A percentile compares a stretch with the other conserved stretches of the same genome.
Evolutionary conservation across 805 yeast species (phyloP).

Genomic region (Yarrowia keelungensis): DNA sequence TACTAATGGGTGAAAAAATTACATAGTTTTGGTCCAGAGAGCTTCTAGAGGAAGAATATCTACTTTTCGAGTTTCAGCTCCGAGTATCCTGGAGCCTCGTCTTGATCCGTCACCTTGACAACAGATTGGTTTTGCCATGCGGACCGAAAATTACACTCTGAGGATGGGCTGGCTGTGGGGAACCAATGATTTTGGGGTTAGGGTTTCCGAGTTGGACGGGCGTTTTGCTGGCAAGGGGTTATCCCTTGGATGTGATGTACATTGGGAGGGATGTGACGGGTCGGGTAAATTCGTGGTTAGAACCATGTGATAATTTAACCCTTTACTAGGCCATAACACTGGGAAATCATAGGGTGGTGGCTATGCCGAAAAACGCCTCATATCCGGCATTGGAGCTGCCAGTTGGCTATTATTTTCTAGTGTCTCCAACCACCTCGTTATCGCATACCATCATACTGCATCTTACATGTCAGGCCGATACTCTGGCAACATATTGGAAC

Average conservation of each 20-base stretch:
- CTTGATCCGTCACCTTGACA: slow-evolving; percentile 34
- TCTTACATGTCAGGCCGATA: slow-evolving; percentile 19
- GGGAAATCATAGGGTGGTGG: background rate
- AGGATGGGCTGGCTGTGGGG: slow-evolving; percentile 38
- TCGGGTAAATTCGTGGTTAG: slow-evolving; percentile 6
- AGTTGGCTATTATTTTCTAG: background rate
- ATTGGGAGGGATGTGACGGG: slow-evolving; percentile 35
- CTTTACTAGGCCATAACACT: background rate
- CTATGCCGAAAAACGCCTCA: background rate
- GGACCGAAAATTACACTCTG: slow-evolving; percentile 38
- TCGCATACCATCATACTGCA: slow-evolving; percentile 27
- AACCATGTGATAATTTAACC: slow-evolving; percentile 8
- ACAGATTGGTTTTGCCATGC: slow-evolving; percentile 36
- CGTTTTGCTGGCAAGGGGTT: slow-evolving; percentile 32
- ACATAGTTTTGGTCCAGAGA: background rate
- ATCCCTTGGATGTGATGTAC: slow-evolving; percentile 34
- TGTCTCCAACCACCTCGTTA: background rate
- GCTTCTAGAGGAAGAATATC: background rate
- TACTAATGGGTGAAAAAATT: background rate
- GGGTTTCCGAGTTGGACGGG: slow-evolving; percentile 23
- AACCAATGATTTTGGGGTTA: slow-evolving; percentile 36
- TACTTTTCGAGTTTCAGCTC: background rate
- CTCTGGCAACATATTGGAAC: slow-evolving; percentile 38
- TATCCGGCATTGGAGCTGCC: background rate
- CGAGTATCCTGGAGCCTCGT: background rate